phyloP scores from a whole-genome alignment of 192 early-diverging fungal genomes.

The Backusella psychrophila region DNA sequence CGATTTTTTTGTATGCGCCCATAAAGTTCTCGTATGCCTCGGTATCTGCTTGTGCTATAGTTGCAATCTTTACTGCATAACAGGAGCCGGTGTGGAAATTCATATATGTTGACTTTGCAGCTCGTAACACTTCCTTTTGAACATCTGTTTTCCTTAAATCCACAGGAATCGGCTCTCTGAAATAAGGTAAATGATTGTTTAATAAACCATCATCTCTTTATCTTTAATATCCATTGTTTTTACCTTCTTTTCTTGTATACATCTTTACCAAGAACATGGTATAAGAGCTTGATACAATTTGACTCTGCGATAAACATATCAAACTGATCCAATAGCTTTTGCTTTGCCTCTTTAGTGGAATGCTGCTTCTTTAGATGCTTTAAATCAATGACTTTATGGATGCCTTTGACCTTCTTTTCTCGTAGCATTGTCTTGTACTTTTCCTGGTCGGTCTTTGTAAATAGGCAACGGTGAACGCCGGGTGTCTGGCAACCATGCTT shows the following conservation, averaged over 20 bases:
- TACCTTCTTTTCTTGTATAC: conserved; percentile 88
- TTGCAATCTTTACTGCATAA: conserved; percentile 69
- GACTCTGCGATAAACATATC: conserved; percentile 91
- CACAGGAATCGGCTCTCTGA: conserved; percentile 71
- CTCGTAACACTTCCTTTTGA: conserved; percentile 58
- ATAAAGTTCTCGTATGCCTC: conserved; percentile 80
- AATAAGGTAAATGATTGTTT: background rate
- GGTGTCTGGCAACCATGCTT: conserved; percentile 61
- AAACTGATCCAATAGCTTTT: conserved; percentile 69
- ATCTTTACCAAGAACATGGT: conserved; percentile 66
- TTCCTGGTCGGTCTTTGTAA: conserved; percentile 84
- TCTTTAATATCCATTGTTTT: background rate
- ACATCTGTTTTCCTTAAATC: conserved; percentile 58
- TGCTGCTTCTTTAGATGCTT: conserved; percentile 78
- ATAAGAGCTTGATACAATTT: conserved; percentile 67
- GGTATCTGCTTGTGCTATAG: conserved; percentile 50
- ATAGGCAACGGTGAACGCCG: conserved; percentile 79
- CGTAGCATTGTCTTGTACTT: conserved; percentile 74
- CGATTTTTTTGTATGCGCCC: conserved; percentile 55
- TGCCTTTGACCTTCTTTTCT: conserved; percentile 55
- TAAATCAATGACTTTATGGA: conserved; percentile 77
- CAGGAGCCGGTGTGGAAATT: conserved; percentile 26
- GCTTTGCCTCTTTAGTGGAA: conserved; percentile 76
- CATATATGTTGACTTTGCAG: conserved; percentile 62
- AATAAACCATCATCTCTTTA: background rate